Evolutionary conservation across 108 stramenopile genomes (phyloP), one percentile per base, ranked within the genome.

Genomic region (Schizochytrium sp.): DNA sequence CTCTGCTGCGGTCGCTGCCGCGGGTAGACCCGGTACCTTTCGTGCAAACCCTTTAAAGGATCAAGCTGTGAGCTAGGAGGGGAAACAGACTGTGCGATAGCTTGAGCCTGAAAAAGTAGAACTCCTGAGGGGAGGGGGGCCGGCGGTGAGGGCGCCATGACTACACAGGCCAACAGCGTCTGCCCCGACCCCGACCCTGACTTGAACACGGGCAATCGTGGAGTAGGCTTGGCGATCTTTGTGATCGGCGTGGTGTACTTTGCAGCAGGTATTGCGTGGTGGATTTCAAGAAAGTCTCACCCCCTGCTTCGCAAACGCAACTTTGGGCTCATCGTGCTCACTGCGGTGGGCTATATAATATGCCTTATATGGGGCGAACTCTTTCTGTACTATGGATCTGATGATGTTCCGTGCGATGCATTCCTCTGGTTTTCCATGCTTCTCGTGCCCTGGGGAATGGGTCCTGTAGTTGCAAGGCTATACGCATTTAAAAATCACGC

Each of bases 391-490:
- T 55, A 55, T 55, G 76, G 76, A 40, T 53, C 50, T 5, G 53
- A 83, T 50, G 53, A 83, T 10, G 10, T 83, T 10, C 76, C 76
- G 1, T 83, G 76, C 76, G 76, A 7, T 8, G 47, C 53, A 17
- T 55, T 55, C 47, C 28, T 83, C 13, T 83, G 76, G 76, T 13
- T 83, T 10, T 13, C 76, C n/a, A n/a, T 83, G 38, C 40, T 83
- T 7, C 47, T 83, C 5, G 76, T 83, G 17, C 76, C 76, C 12
- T 10, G 10, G 4, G 5, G 50, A 17, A 83, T 49, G 50, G 76
- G 76, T 5, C 76, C 76, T n/a, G 55, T 40, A n/a, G 76, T 55
- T 5, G 76, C 53, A n/a, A 47, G 76, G n/a, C 15, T 83, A 53
- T 55, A 55, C 53, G 50, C 53, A 10, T 83, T 83, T 53, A 55